phyloP scores from a whole-genome alignment of 2,329 filamentous ascomycete species.

The Colletotrichum nymphaeae region DNA sequence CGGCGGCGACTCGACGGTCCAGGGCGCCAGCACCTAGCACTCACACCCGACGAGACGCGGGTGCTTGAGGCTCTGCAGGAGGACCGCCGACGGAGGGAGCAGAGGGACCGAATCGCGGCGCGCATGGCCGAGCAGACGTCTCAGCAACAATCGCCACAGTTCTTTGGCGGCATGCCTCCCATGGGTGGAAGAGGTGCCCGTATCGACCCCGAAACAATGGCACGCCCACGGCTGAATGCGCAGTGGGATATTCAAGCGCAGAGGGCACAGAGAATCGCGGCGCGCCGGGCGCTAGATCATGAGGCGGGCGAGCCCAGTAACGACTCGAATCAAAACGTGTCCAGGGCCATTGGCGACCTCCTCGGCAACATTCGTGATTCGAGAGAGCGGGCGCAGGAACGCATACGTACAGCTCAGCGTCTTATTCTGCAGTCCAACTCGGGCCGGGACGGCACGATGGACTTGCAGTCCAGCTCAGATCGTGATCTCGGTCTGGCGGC shows the following conservation, averaged over 20 bases:
- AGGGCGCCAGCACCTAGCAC: constrained; percentile 52
- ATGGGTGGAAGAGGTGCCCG: constrained; percentile 16
- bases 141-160: constrained; percentile 14
- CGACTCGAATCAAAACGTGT: constrained; percentile 44
- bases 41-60: constrained; percentile 65
- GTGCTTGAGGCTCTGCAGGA: constrained; percentile 68
- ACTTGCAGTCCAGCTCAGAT: constrained; percentile 28
- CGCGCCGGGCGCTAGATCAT: constrained; percentile 16
- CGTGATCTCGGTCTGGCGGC: constrained; percentile 22
- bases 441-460: constrained; percentile 26
- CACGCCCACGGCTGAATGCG: constrained; percentile 43
- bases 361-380: constrained; percentile 51
- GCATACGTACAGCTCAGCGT: constrained; percentile 48
- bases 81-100: constrained; percentile 63
- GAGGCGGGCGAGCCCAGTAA: background rate
- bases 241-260: constrained; percentile 39
- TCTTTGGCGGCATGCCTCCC: constrained; percentile 4
- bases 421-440: constrained; percentile 37
- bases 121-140: constrained; percentile 31
- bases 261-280: constrained; percentile 7
- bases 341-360: constrained; percentile 53
- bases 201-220: constrained; percentile 38
- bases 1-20: constrained; percentile 24
- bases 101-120: constrained; percentile 37
- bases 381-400: constrained; percentile 47